Conservation (phyloP, 495 filamentous ascomycete genomes). For the Xylaria telfairii region DNA sequence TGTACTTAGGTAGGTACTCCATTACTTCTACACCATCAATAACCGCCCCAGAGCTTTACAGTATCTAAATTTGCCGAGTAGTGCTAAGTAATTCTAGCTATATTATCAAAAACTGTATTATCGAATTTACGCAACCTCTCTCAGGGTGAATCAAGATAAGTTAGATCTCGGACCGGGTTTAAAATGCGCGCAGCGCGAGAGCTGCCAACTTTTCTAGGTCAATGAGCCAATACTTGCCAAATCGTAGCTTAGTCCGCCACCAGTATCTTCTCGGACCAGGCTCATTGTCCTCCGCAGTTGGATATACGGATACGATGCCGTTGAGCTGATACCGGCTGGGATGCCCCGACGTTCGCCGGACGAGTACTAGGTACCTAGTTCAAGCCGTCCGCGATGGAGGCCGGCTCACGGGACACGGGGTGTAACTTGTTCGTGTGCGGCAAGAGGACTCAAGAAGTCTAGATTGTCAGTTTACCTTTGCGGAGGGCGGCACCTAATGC, state of each 20-base stretch:
- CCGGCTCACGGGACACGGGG: neutral
- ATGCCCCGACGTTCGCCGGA: too few relatives aligned
- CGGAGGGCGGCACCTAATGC: neutral
- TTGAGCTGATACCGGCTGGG: neutral
- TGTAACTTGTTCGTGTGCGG: neutral
- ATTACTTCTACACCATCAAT: too few relatives aligned
- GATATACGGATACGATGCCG: neutral
- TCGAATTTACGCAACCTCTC: too few relatives aligned
- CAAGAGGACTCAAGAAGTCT: neutral
- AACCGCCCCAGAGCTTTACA: too few relatives aligned
- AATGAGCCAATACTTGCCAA: neutral
- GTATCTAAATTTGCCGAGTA: neutral
- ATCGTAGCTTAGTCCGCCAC: neutral
- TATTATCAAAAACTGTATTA: neutral
- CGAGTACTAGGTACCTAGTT: neutral
- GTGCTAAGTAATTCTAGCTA: neutral
- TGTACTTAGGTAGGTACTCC: too few relatives aligned
- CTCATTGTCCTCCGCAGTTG: neutral
- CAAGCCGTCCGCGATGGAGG: neutral
- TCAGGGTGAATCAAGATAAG: too few relatives aligned
- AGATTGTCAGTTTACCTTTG: neutral
- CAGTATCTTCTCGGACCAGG: neutral
- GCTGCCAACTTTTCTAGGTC: neutral
- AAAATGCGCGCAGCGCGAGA: neutral
- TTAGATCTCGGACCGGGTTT: too few relatives aligned